Evolutionary conservation across 768 basidiomycete species (phyloP), one percentile per base, ranked within the genome.

Genomic region (Astraeus odoratus): DNA sequence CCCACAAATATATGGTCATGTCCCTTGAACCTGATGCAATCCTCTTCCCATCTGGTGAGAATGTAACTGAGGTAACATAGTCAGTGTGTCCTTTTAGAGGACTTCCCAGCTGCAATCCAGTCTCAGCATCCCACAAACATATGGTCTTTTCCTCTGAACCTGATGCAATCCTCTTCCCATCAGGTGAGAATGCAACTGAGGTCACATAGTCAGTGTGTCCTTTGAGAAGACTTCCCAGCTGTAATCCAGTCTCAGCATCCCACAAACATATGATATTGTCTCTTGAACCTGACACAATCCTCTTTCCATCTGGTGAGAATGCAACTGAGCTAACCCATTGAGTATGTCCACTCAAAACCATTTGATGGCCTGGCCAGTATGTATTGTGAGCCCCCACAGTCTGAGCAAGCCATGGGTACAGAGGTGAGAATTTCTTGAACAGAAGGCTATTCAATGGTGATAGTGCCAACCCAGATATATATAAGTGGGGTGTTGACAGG

Each of bases 221-320:
- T 26, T 36, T 16, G 19, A 51, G 40, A 16, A 47, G 48, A 7
- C 0, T 26, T 19, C 33, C 15, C 13, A 39, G 9, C 36, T 23
- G n/a, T 26, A 46, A 19, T 3, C 49, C 47, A 12, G 47, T 48
- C 29, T 26, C 19, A 26, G 42, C 15, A 33, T 48, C 47, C 47
- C 47, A 48, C n/a, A 48, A 8, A 20, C 34, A 22, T 20, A 48
- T 38, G 13, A 42, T 48, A n/a, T 44, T 23, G 42, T 48, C 47
- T 12, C 38, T 25, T n/a, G 47, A 29, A 23, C 31, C 47, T 12
- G 29, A 44, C 9, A 39, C 42, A 8, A 48, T 15, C 4, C 20
- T 16, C 15, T 8, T 44, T 7, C 47, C 40, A 27, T 48, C 47
- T 35, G 47, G 47, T 16, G 47, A 48, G 24, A 48, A 48, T 20